Evolutionary conservation across 192 early-diverging fungal species (phyloP), one percentile per base, ranked within the genome.

Genomic region (Neocallimastix lanati): DNA sequence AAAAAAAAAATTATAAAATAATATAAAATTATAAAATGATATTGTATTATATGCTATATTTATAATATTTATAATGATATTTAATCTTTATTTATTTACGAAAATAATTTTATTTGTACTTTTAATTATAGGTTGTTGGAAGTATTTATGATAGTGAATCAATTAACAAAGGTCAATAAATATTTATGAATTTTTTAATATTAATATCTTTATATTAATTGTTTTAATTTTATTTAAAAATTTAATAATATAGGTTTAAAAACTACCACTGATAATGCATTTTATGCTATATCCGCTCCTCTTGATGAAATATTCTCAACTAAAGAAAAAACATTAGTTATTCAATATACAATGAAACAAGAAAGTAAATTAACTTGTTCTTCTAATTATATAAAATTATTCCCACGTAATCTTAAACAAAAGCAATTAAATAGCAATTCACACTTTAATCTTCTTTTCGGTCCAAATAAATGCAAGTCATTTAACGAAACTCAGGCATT

Each of bases 271-370:
- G 95, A 96, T 76, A 91, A 91, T 77, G 87, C 89, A 37, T 96
- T 94, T 88, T 98, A 96, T 87, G 93, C 93, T 40, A 89, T 93
- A 79, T 89, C 95, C 13, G 88, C 93, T 28, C 88, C 91, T 78
- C 85, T 95, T 80, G 86, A 91, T 78, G 85, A 91, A 77, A 83
- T 86, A 80, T 92, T 94, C 83, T 90, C 92, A 86, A 94, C 92
- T 88, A 91, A 91, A 83, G 92, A 91, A 83, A 95, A 95, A 83
- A 87, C 91, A 81, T 86, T 93, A 80, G 90, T 98, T 28, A 82
- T 96, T 29, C 96, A 98, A 87, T 97, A 92, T 83, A 91, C 93
- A 33, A 93, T 94, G 79, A 96, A 96, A 88, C 93, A 94, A 83
- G 96, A 98, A 86, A 90, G 93, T 77, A 85, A 67, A 67, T 25